Evolutionary conservation across 768 basidiomycete species (phyloP), one percentile per base, ranked within the genome.

Genomic region (Termitomyces sp.): DNA sequence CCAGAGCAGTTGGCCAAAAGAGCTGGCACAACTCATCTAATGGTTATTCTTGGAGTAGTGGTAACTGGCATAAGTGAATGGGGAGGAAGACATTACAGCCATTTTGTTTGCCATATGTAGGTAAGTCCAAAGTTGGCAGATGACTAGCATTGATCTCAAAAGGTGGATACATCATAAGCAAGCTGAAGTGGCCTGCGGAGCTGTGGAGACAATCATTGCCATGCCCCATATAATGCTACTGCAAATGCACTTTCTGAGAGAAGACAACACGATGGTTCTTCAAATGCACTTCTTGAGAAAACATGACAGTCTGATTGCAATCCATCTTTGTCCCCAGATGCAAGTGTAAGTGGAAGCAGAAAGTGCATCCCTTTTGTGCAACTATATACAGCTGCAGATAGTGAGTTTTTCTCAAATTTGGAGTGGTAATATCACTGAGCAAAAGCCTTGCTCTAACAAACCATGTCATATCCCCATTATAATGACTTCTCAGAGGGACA

Each of bases 401-500:
- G 53, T 58, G 50, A 56, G 15, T 46, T 30, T 46, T 30, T 26
- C 19, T 44, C 35, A 85, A 82, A 49, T 89, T 77, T 62, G 68
- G 65, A 28, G 85, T 93, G 52, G 81, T 81, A 4, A 68, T 74
- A 17, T 79, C 82, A 53, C 88, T 90, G 0, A 9, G 35, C 11
- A 35, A 35, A 35, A 84, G 76, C 1, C 78, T 93, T 26, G 94
- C 93, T 0, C 75, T 93, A 57, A 80, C 84, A 17, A 96, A 95
- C 68, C 85, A 90, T 62, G 67, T 96, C 15, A 82, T 95, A 44
- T n/a, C 90, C 92, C 30, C 76, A 90, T 68, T 84, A 87, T 1
- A 73, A 77, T 5, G 93, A 97, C 70, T 95, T 95, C 65, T 70
- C 72, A 7, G 73, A 82, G 14, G 84, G 85, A 5, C 81, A 84